Evolutionary conservation across 305 asterid genomes (phyloP).

Genomic region (Plantago rigida): DNA sequence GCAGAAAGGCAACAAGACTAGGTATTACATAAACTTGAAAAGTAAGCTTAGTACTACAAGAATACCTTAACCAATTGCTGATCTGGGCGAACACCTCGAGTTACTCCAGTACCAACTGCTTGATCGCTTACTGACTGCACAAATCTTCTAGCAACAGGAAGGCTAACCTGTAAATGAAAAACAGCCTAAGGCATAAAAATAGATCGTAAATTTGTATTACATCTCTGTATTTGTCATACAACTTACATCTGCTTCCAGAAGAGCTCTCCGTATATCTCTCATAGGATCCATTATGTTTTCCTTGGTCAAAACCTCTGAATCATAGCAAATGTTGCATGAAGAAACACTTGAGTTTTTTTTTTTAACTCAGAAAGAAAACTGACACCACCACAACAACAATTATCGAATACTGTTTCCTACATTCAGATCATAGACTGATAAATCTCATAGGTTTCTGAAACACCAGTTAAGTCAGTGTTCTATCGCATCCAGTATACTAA

Average conservation of each 20-base stretch:
- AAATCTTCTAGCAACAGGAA: conserved; percentile 94
- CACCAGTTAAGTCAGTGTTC: background rate
- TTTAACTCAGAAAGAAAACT: background rate
- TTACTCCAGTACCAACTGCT: conserved; percentile 86
- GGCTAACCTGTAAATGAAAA: conserved; percentile 70
- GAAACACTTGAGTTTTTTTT: background rate
- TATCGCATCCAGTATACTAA: background rate
- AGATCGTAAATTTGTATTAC: conserved; percentile 1
- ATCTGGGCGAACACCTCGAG: conserved; percentile 88
- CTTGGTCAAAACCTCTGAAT: conserved; percentile 82
- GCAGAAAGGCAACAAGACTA: conserved; percentile 12
- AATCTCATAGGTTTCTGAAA: background rate
- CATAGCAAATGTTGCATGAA: conserved; percentile 18
- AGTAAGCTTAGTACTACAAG: conserved; percentile 4
- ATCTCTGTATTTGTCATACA: background rate
- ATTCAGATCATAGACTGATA: background rate
- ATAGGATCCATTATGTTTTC: conserved; percentile 94
- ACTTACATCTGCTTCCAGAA: conserved; percentile 91
- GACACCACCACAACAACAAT: background rate
- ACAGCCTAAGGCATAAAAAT: conserved; percentile 15
- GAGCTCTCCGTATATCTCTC: conserved; percentile 93
- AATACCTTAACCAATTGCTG: conserved; percentile 93
- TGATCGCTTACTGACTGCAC: conserved; percentile 80
- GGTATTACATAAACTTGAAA: conserved; percentile 7
- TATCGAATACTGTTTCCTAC: background rate